Conservation (phyloP, 768 basidiomycete genomes). For the Boletus sp. region DNA sequence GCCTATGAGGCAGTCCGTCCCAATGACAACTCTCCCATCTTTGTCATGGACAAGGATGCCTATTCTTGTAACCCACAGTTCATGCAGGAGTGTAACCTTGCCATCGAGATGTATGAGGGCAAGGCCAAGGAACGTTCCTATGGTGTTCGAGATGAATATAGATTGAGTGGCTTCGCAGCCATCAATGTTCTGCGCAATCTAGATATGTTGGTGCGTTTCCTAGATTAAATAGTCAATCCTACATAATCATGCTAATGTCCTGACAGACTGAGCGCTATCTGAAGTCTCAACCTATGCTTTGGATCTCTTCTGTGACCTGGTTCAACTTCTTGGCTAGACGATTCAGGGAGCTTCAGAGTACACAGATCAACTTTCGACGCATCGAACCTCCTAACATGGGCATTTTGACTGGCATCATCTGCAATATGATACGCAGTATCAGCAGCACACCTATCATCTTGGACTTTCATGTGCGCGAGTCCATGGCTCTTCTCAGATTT, state of each 20-base stretch:
- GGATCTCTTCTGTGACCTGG: neutral
- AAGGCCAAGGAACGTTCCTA: constrained; percentile 1
- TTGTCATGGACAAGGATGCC: neutral
- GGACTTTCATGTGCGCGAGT: neutral
- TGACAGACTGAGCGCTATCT: neutral
- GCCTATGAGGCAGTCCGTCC: neutral
- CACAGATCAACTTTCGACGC: neutral
- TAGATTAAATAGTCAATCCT: neutral
- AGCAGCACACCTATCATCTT: constrained; percentile 1
- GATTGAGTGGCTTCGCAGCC: constrained; percentile 4
- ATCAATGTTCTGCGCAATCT: neutral
- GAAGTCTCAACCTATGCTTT: constrained; percentile 1
- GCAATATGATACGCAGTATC: constrained; percentile 2
- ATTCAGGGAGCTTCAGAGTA: neutral
- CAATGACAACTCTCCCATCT: neutral
- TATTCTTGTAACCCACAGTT: neutral
- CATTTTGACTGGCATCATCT: constrained; percentile 5
- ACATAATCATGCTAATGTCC: neutral
- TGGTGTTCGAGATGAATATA: constrained; percentile 7
- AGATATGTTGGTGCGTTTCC: neutral
- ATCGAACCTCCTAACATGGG: constrained; percentile 11
- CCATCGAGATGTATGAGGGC: neutral
- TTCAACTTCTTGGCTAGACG: constrained; percentile 1
- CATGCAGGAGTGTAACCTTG: neutral
- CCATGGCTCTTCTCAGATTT: neutral